These are phyloP conservation scores for Ophiosphaerella herpotricha DNA, from an alignment of 2,329 filamentous ascomycete species.

Conservation along the genomic window DNA sequence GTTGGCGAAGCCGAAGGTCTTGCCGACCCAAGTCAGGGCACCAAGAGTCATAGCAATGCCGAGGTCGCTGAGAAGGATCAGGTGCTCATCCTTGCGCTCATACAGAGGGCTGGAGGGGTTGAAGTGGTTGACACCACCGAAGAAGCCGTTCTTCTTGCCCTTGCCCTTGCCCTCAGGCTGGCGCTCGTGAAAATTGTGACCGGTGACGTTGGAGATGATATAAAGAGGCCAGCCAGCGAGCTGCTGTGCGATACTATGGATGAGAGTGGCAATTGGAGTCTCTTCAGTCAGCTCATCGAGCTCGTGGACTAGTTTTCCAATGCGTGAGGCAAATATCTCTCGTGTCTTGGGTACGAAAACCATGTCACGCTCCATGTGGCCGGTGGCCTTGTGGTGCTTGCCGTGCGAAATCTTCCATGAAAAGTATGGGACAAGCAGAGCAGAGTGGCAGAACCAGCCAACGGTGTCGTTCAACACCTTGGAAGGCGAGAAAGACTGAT, in stretches of 20 bases:
- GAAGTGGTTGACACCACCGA: constrained; percentile 92
- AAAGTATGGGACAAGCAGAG: constrained; percentile 93
- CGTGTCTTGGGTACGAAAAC: constrained; percentile 96
- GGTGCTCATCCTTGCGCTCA: constrained; percentile 85
- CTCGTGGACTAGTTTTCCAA: constrained; percentile 79
- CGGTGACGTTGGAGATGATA: constrained; percentile 87
- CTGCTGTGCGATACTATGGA: constrained; percentile 80
- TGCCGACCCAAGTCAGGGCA: constrained; percentile 70
- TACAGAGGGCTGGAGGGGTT: constrained; percentile 85
- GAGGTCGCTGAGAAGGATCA: constrained; percentile 85
- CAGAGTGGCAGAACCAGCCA: constrained; percentile 88
- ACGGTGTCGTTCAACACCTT: constrained; percentile 88
- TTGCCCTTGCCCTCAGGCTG: constrained; percentile 91
- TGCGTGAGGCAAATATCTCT: constrained; percentile 74
- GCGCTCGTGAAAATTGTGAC: constrained; percentile 90
- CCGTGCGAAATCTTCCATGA: constrained; percentile 99
- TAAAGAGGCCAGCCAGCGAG: constrained; percentile 93
- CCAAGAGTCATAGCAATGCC: constrained; percentile 67
- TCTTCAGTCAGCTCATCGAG: constrained; percentile 90
- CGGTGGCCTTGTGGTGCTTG: constrained; percentile 99
- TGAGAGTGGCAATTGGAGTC: constrained; percentile 81
- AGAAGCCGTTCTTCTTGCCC: constrained; percentile 84
- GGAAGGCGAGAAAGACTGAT: constrained; percentile 94
- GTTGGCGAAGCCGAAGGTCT: constrained; percentile 82
- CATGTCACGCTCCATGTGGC: constrained; percentile 97